A percentile compares a stretch with the other conserved stretches of the same genome.
These are phyloP conservation scores for Lupinus albus DNA, from an alignment of 306 rosid genomes.

Conservation along the genomic window DNA sequence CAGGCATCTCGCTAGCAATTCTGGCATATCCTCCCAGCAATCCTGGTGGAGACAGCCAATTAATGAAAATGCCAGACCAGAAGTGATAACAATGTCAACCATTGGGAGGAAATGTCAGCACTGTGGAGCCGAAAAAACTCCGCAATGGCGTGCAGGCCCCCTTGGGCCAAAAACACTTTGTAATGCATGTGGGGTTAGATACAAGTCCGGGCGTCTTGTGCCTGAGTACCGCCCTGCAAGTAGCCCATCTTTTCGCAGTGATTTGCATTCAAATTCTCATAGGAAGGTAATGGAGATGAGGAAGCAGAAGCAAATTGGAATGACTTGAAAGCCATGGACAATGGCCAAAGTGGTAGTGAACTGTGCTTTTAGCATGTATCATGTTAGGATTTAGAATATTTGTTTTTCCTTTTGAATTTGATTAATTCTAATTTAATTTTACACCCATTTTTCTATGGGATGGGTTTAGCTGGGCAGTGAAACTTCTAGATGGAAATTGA, in stretches of 20 bases:
- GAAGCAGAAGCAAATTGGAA: slow-evolving; percentile 51
- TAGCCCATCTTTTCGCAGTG: slow-evolving; percentile 62
- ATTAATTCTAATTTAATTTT: slow-evolving; percentile 45
- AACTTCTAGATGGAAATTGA: slow-evolving; percentile 36
- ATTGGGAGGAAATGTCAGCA: slow-evolving; percentile 67
- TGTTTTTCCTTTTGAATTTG: slow-evolving; percentile 35
- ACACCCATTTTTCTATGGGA: slow-evolving; percentile 37
- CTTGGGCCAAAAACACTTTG: slow-evolving; percentile 71
- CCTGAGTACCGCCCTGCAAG: slow-evolving; percentile 80
- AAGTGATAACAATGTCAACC: slow-evolving; percentile 21
- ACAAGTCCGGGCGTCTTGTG: slow-evolving; percentile 68
- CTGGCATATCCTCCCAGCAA: slow-evolving; percentile 41
- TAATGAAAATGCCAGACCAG: slow-evolving; percentile 26
- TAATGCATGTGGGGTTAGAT: slow-evolving; percentile 82
- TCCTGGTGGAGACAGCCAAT: slow-evolving; percentile 44
- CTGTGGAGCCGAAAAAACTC: slow-evolving; percentile 70
- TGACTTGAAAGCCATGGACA: slow-evolving; percentile 50
- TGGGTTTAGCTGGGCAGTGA: slow-evolving; percentile 44
- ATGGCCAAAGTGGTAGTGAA: slow-evolving; percentile 43
- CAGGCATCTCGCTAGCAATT: slow-evolving; percentile 37
- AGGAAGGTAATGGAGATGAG: slow-evolving; percentile 75
- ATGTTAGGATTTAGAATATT: slow-evolving; percentile 45
- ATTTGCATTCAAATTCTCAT: slow-evolving; percentile 74
- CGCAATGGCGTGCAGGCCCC: slow-evolving; percentile 85
- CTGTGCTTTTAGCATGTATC: slow-evolving; percentile 36